Conservation (phyloP, 2,329 filamentous ascomycete species). For the Ophiostoma triangulosporum region DNA sequence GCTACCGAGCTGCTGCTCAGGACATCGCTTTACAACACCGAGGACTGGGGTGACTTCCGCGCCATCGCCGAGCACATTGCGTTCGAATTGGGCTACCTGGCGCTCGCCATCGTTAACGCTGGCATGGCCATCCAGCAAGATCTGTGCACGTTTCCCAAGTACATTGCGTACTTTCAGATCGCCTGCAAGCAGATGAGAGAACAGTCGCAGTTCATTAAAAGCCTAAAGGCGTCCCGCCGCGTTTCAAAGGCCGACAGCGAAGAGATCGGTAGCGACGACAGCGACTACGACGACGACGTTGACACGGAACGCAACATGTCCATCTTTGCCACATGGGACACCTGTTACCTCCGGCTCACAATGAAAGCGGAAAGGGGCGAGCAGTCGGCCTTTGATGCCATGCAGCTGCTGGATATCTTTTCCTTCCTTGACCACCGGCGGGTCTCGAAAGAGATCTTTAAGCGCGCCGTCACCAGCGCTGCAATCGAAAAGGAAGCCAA, state of each 20-base stretch:
- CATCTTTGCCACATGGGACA: conserved; percentile 1
- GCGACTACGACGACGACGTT: neutral
- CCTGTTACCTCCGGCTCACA: neutral
- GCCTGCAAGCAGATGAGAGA: neutral
- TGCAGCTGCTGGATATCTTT: conserved; percentile 1
- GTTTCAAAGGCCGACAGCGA: neutral
- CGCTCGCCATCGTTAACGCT: conserved; percentile 1
- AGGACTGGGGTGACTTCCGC: neutral
- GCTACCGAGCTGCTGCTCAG: neutral
- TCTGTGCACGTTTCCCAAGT: neutral
- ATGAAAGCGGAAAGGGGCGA: neutral
- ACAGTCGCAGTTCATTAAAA: neutral
- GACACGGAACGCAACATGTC: neutral
- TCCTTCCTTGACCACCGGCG: neutral
- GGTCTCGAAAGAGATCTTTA: neutral
- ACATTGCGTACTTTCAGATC: neutral
- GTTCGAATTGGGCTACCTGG: neutral
- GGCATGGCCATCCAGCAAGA: neutral
- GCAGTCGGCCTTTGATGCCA: neutral
- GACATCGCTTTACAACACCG: neutral
- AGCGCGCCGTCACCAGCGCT: neutral
- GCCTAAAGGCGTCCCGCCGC: neutral
- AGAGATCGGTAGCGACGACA: neutral
- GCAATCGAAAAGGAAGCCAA: neutral
- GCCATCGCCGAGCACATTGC: neutral